Percentiles rank a stretch among this genome's conserved stretches.
Conservation (phyloP, 179 eudicot species). For the Heliamphora pulchella region DNA sequence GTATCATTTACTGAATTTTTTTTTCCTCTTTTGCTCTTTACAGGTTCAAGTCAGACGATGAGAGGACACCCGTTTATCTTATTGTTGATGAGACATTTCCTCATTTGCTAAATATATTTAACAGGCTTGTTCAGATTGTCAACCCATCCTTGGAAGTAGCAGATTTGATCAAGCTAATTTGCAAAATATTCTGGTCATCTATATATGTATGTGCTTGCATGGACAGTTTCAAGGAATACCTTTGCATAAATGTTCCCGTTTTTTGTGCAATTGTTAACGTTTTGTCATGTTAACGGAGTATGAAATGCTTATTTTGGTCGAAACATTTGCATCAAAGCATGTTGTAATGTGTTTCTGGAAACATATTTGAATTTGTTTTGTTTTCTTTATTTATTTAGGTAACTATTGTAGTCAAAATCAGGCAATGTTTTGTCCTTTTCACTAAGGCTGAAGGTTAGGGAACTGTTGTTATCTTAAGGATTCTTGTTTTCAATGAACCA, state of each 20-base stretch:
- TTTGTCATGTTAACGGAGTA: not conserved
- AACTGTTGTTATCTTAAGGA: not conserved
- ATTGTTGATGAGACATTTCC: slow-evolving; percentile 96
- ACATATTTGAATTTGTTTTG: not conserved
- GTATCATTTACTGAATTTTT: not conserved
- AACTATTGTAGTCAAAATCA: not conserved
- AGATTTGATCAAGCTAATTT: slow-evolving; percentile 89
- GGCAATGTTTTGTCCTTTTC: not conserved
- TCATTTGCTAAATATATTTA: slow-evolving; percentile 66
- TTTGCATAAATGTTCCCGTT: slow-evolving; percentile 1
- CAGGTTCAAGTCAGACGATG: slow-evolving; percentile 99
- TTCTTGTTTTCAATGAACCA: not conserved
- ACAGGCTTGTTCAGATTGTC: slow-evolving; percentile 69
- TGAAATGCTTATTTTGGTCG: not conserved
- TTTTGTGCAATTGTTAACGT: not conserved
- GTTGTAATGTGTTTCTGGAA: not conserved
- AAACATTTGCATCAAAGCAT: not conserved
- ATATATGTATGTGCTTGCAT: slow-evolving; percentile 63
- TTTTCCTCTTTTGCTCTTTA: slow-evolving; percentile 13
- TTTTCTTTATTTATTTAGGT: not conserved
- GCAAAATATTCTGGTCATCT: slow-evolving; percentile 99
- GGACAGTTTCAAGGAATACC: not conserved
- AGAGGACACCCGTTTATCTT: slow-evolving; percentile 71
- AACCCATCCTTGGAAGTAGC: slow-evolving; percentile 83
- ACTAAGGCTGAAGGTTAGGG: not conserved